Conservation (phyloP, 495 filamentous ascomycete genomes). For the Xylaria castorea region DNA sequence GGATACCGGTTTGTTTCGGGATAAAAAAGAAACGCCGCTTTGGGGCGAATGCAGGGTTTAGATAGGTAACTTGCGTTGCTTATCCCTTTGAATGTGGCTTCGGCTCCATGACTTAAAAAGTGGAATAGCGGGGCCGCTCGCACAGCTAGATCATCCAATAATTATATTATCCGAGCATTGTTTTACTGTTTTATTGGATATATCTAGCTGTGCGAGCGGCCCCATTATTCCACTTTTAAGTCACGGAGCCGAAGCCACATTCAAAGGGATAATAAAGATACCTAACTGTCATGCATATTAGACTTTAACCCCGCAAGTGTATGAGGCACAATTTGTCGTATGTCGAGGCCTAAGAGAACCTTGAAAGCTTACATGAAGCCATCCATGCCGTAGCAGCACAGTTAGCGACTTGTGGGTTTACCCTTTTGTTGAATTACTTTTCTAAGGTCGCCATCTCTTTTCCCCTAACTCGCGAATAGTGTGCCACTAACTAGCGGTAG, state of each 20-base stretch:
- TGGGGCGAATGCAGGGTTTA: conserved; percentile 24
- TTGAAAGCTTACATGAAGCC: neutral
- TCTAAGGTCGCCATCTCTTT: no score
- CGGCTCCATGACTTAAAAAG: no score
- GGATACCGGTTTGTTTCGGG: conserved; percentile 37
- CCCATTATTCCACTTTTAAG: no score
- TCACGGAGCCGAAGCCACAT: no score
- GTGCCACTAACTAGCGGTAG: neutral
- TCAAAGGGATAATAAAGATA: conserved; percentile 42
- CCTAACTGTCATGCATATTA: conserved; percentile 24
- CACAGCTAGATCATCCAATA: no score
- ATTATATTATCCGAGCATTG: no score
- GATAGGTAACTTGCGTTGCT: conserved; percentile 35
- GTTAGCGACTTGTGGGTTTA: neutral
- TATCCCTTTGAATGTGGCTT: no score
- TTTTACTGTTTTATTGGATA: no score
- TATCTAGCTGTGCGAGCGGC: no score
- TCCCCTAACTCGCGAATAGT: neutral
- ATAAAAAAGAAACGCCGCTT: conserved; percentile 31
- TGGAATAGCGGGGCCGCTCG: no score
- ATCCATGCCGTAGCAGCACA: neutral
- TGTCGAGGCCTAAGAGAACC: neutral
- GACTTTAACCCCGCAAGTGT: neutral
- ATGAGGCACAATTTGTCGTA: neutral
- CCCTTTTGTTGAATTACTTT: neutral